Evolutionary conservation across 306 rosid genomes (phyloP).

Genomic region (Pachyrhizus erosus): DNA sequence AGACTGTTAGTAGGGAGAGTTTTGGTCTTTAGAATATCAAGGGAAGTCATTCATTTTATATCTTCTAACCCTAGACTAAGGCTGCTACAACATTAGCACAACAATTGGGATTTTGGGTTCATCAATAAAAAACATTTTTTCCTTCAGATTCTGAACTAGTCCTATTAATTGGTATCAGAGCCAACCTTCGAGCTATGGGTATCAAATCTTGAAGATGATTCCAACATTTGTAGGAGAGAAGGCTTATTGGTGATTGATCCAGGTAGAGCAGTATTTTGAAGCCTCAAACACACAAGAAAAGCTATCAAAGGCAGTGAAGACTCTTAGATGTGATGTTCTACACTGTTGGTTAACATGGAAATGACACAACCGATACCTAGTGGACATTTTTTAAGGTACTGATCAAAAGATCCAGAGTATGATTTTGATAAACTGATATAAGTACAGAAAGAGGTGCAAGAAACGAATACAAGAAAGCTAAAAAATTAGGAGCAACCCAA

Average conservation of each 20-base stretch:
- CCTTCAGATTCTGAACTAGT: background rate
- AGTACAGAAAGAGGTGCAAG: background rate
- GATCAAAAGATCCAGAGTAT: background rate
- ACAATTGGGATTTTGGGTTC: background rate
- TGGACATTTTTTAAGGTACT: background rate
- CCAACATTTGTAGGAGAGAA: background rate
- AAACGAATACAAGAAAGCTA: background rate
- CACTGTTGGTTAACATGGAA: background rate
- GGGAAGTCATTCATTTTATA: background rate
- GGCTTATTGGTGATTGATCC: background rate
- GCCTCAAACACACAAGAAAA: background rate
- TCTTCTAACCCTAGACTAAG: background rate
- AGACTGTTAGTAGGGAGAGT: background rate
- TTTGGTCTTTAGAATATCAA: background rate
- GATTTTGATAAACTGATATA: background rate
- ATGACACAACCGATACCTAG: background rate
- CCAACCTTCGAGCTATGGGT: background rate
- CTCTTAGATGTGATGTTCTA: background rate
- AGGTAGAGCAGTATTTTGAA: background rate
- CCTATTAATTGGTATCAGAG: background rate
- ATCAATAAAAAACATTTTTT: background rate
- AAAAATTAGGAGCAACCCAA: background rate
- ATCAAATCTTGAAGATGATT: background rate
- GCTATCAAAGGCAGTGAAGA: background rate
- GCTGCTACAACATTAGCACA: background rate